Evolutionary conservation across 1,284 basidiomycete genomes (phyloP).

Genomic region (Gymnopus androsaceus): DNA sequence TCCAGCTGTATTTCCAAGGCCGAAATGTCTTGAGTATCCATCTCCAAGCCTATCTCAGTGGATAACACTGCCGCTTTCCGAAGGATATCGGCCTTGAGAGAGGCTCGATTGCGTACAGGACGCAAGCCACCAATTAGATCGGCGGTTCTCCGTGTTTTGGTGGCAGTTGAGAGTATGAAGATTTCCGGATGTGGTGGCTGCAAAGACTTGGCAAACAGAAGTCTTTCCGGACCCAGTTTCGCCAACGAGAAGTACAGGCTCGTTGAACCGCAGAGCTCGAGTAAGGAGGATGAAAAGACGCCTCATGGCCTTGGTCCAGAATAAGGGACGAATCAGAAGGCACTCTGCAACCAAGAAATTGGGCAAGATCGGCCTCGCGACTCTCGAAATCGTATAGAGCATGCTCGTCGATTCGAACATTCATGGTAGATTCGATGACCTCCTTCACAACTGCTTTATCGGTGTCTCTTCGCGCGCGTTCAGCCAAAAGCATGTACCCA

Average conservation of each 20-base stretch:
- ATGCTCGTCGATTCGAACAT: slow-evolving; percentile 79
- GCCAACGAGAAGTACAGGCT: slow-evolving; percentile 96
- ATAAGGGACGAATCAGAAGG: slow-evolving; percentile 62
- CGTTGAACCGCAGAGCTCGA: slow-evolving; percentile 85
- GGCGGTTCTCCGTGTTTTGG: slow-evolving; percentile 98
- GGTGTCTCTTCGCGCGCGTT: slow-evolving; percentile 82
- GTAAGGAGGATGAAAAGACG: slow-evolving; percentile 85
- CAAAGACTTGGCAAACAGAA: slow-evolving; percentile 91
- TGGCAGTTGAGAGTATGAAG: slow-evolving; percentile 92
- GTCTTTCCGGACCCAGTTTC: slow-evolving; percentile 99
- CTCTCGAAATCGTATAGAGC: slow-evolving; percentile 68
- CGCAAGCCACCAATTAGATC: slow-evolving; percentile 95
- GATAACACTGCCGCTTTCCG: slow-evolving; percentile 46
- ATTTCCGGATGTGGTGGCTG: slow-evolving; percentile 62
- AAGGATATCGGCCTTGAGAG: slow-evolving; percentile 46
- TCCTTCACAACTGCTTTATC: slow-evolving; percentile 91
- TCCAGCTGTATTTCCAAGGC: slow-evolving; percentile 40
- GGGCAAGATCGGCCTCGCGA: slow-evolving; percentile 41
- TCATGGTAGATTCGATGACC: slow-evolving; percentile 90
- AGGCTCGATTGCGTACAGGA: slow-evolving; percentile 82
- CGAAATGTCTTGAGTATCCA: slow-evolving; percentile 33
- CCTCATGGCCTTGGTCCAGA: slow-evolving; percentile 94
- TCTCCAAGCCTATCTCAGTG: slow-evolving; percentile 39
- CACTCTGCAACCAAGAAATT: slow-evolving; percentile 59
- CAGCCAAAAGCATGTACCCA: slow-evolving; percentile 97